Evolutionary conservation across 1,139 yeast species (phyloP).

Genomic region (Zygoascus sp.): DNA sequence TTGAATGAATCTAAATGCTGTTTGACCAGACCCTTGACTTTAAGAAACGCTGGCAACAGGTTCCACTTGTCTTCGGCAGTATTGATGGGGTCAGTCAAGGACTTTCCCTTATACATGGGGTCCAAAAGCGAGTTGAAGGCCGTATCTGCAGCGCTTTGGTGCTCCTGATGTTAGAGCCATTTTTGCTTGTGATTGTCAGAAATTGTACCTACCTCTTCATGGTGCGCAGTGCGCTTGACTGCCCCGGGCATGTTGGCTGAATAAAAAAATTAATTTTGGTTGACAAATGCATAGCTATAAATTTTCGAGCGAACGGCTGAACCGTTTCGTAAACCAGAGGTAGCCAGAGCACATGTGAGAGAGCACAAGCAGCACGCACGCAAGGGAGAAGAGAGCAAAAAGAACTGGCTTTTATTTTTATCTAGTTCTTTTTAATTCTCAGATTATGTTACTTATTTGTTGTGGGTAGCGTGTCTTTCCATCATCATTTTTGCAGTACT

Average conservation of each 20-base stretch:
- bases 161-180: not conserved
- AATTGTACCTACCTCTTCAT: not conserved
- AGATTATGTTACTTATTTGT: too few relatives aligned
- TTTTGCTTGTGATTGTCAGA: not conserved
- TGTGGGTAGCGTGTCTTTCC: too few relatives aligned
- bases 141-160: conserved; percentile 16
- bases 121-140: conserved; percentile 67
- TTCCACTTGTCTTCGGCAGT: conserved; percentile 96
- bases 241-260: conserved; percentile 6
- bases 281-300: not conserved
- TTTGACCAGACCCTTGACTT: conserved; percentile 92
- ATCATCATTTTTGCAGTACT: too few relatives aligned
- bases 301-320: not conserved
- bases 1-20: conserved; percentile 97
- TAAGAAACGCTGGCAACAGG: conserved; percentile 86
- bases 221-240: conserved; percentile 1
- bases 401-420: too few relatives aligned
- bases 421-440: too few relatives aligned
- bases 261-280: not conserved
- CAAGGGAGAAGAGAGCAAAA: too few relatives aligned
- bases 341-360: too few relatives aligned
- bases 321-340: not conserved
- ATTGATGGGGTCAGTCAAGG: conserved; percentile 77
- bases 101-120: conserved; percentile 82
- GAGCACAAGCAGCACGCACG: too few relatives aligned